phyloP scores from a whole-genome alignment of 179 eudicot species.

The Amaranthus tricolor region DNA sequence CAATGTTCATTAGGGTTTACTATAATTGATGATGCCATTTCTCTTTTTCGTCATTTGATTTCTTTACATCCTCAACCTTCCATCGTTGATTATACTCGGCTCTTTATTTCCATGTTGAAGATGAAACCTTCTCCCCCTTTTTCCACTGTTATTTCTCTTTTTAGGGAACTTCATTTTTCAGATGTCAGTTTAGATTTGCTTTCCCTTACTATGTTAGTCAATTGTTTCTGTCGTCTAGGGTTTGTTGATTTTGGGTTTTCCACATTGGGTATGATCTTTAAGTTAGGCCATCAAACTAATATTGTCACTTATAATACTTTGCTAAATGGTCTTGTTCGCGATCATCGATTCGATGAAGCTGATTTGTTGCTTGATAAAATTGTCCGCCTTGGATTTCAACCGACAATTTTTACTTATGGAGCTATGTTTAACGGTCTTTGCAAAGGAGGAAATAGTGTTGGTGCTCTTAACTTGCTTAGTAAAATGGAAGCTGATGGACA shows the following conservation, averaged over 20 bases:
- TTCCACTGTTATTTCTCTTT: conserved; percentile 6
- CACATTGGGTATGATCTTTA: background rate
- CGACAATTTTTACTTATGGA: background rate
- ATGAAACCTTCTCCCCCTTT: conserved; percentile 7
- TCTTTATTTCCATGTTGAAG: background rate
- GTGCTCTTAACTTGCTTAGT: conserved; percentile 1
- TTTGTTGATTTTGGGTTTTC: background rate
- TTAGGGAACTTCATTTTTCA: background rate
- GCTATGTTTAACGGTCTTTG: conserved; percentile 17
- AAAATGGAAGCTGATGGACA: conserved; percentile 5
- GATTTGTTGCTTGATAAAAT: background rate
- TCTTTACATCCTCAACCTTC: background rate
- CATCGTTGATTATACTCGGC: background rate
- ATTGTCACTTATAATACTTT: conserved; percentile 11
- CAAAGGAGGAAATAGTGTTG: background rate
- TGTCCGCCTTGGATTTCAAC: conserved; percentile 8
- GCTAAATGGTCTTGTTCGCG: conserved; percentile 1
- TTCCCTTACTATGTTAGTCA: background rate
- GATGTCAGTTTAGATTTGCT: background rate
- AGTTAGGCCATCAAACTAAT: conserved; percentile 4
- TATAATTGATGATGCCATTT: background rate
- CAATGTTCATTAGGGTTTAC: conserved; percentile 22
- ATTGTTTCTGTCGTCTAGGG: background rate
- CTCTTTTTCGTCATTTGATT: background rate
- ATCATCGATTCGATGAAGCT: background rate